Base-by-base conservation (phyloP, 1,284 basidiomycete genomes). In the Cryptococcus hybrid region DNA sequence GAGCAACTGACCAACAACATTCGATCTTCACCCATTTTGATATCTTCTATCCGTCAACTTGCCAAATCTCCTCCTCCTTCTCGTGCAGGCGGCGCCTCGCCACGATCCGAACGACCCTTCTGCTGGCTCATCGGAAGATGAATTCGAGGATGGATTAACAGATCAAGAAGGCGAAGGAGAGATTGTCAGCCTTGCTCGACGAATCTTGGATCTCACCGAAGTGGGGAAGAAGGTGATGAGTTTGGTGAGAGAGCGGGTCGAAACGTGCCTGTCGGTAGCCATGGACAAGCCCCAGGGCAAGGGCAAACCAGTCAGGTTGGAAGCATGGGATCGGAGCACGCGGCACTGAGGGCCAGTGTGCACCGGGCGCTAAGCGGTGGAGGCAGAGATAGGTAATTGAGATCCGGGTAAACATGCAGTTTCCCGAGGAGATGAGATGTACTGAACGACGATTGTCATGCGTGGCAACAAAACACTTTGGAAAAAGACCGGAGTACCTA, bases 1-100 rank as follows among this genome's bases (percentile, higher is more conserved):
- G 86, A 89, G n/a, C 87, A 90, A 71, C 82, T 97, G 47, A 89
- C 89, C 57, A 88, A 84, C 75, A 93, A 90, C 79, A 93, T 97
- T 73, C 89, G 91, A 55, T 84, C 80, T 60, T 95, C 92, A 1
- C 82, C 82, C 54, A 81, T 90, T 57, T 82, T 97, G 63, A 84
- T 92, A 49, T 86, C 90, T 8, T 89, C 90, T 60, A 92, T 96
- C 64, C 86, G 87, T 46, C 85, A 86, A 66, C 85, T 97, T 35
- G 86, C 91, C 13, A 82, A 81, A 57, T 89, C 88, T 6, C 85
- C 86, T 40, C 83, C 88, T 34, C 88, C 88, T 37, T 88, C 88
- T 5, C 85, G 81, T 18, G 88, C 88, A 39, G 87, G 88, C 11
- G 51, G 59, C 15, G 18, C 13, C 11, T 15, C 66, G 86, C 81